These are phyloP conservation scores for Fusarium setosum DNA, from an alignment of 2,329 filamentous ascomycete species.

Conservation along the genomic window DNA sequence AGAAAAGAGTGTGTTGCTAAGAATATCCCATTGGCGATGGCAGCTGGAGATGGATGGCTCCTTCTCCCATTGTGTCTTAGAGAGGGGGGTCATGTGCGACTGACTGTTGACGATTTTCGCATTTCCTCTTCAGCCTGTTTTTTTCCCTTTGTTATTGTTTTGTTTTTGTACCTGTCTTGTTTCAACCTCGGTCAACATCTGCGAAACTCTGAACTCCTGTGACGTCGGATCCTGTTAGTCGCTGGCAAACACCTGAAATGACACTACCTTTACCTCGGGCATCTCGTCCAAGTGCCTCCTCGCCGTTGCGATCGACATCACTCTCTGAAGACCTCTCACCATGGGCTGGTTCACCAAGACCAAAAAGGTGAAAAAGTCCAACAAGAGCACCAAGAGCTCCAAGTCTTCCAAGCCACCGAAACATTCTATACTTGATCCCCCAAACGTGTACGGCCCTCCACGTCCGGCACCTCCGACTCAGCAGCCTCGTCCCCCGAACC, in stretches of 20 bases:
- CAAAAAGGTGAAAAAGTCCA: slow-evolving; percentile 3
- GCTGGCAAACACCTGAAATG: not conserved
- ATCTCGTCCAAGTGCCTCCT: not conserved
- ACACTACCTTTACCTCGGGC: not conserved
- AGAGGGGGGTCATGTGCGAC: slow-evolving; percentile 20
- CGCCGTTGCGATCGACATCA: not conserved
- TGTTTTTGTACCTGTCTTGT: not conserved
- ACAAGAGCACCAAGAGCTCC: slow-evolving; percentile 27
- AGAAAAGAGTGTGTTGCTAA: slow-evolving; percentile 28
- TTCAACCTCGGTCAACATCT: too few species aligned
- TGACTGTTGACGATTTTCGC: slow-evolving; percentile 24
- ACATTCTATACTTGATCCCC: slow-evolving; percentile 27
- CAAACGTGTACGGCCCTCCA: slow-evolving; percentile 31
- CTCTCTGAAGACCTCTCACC: slow-evolving; percentile 13
- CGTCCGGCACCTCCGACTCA: slow-evolving; percentile 11
- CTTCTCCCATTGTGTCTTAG: not conserved
- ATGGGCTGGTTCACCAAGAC: slow-evolving; percentile 46
- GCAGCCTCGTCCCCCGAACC: slow-evolving; percentile 1
- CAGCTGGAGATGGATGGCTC: not conserved
- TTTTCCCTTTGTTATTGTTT: slow-evolving; percentile 7
- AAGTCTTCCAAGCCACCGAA: not conserved
- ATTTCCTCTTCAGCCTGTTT: not conserved
- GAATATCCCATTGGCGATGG: slow-evolving; percentile 29
- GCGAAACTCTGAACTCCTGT: not conserved
- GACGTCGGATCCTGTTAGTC: not conserved